Evolutionary conservation across 148 eudicot species (phyloP).

Genomic region (Rhododendron ferrugineum): DNA sequence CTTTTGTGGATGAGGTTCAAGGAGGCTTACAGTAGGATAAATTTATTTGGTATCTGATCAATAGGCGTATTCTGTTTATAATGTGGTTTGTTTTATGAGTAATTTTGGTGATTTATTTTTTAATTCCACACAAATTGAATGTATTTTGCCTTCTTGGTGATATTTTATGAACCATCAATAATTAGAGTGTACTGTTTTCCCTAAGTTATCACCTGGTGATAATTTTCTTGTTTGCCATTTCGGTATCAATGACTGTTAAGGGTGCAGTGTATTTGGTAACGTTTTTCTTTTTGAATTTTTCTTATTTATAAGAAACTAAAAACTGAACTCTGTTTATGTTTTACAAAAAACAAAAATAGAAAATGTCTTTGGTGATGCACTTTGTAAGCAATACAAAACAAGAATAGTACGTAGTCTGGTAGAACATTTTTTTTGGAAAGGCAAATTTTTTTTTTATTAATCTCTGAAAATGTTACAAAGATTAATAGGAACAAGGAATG

Average conservation of each 20-base stretch:
- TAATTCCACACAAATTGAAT: not conserved
- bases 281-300: not conserved
- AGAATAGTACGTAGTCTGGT: no score
- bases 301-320: not conserved
- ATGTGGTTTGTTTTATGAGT: not conserved
- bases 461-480: no score
- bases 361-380: no score
- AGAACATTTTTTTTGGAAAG: no score
- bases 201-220: not conserved
- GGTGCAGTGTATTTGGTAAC: not conserved
- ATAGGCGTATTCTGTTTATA: not conserved
- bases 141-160: not conserved
- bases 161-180: not conserved
- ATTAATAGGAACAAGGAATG: no score
- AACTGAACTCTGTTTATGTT: no score
- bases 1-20: slow-evolving; percentile 3
- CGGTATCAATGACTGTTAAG: not conserved
- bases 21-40: not conserved
- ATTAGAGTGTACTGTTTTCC: not conserved
- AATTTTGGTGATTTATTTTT: not conserved
- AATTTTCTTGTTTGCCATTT: not conserved
- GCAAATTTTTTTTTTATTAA: no score
- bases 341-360: no score
- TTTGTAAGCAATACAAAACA: no score
- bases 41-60: not conserved